phyloP scores from a whole-genome alignment of 1,139 yeast genomes.

The Suzukiozyma palmioleophila region DNA sequence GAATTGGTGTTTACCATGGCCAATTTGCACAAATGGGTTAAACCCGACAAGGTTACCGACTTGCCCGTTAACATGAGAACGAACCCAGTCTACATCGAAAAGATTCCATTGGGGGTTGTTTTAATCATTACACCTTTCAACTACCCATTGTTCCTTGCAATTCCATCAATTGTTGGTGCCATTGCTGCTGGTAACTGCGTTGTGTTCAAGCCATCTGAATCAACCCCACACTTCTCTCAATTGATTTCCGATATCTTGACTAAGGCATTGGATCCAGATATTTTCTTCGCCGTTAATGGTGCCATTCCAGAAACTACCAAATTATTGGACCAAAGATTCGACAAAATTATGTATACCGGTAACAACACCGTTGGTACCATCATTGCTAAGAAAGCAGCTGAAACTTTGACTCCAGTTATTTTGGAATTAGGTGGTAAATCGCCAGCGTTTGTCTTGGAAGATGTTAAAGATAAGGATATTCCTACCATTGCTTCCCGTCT shows the following conservation, averaged over 20 bases:
- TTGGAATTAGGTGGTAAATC: constrained; percentile 94
- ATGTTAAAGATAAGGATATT: constrained; percentile 42
- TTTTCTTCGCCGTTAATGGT: constrained; percentile 67
- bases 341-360: constrained; percentile 87
- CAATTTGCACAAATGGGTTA: constrained; percentile 57
- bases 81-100: constrained; percentile 50
- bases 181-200: constrained; percentile 86
- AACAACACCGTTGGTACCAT: constrained; percentile 71
- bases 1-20: constrained; percentile 62
- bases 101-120: constrained; percentile 72
- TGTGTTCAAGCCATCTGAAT: constrained; percentile 76
- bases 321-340: constrained; percentile 65
- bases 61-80: constrained; percentile 45
- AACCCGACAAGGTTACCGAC: constrained; percentile 45
- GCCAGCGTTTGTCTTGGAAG: constrained; percentile 67
- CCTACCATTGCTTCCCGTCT: constrained; percentile 60
- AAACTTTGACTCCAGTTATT: constrained; percentile 72
- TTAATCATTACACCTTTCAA: constrained; percentile 82
- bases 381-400: constrained; percentile 78
- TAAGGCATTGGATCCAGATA: constrained; percentile 50
- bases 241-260: constrained; percentile 54
- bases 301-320: constrained; percentile 65
- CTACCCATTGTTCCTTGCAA: constrained; percentile 66
- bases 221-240: constrained; percentile 58
- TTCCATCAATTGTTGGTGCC: constrained; percentile 74